These are phyloP conservation scores for Colletotrichum noveboracense DNA, from an alignment of 2,329 filamentous ascomycete genomes.

Conservation along the genomic window DNA sequence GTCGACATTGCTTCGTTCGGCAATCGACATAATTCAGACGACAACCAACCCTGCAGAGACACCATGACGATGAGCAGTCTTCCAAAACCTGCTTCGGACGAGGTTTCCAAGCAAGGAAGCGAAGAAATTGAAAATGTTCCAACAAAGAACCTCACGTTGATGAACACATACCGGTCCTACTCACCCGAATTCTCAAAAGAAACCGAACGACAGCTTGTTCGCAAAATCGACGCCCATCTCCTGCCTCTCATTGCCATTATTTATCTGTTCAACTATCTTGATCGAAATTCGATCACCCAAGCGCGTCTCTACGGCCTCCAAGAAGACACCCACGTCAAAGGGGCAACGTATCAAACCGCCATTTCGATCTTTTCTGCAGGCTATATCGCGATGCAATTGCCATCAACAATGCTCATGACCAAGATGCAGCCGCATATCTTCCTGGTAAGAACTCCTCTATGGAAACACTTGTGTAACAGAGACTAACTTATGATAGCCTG, in stretches of 20 bases:
- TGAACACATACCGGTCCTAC: background rate
- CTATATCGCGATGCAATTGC: conserved; percentile 39
- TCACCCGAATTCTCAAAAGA: background rate
- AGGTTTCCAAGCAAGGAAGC: background rate
- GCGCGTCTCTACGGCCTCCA: background rate
- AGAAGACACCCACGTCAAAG: background rate
- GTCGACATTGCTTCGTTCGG: background rate
- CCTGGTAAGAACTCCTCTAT: conserved; percentile 39
- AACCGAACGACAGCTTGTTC: conserved; percentile 33
- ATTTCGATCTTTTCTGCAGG: conserved; percentile 38
- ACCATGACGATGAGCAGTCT: background rate
- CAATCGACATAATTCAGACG: background rate
- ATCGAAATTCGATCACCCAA: conserved; percentile 2
- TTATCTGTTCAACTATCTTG: conserved; percentile 44
- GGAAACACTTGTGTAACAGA: fast-evolving
- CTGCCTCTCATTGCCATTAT: conserved; percentile 57
- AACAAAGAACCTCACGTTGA: background rate
- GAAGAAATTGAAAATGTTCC: background rate
- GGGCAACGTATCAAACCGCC: conserved; percentile 32
- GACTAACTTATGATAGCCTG: background rate
- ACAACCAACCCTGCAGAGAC: no score
- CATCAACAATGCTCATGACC: conserved; percentile 39
- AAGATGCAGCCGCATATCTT: conserved; percentile 42
- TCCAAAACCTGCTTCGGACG: background rate
- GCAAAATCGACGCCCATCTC: conserved; percentile 43